phyloP scores from a whole-genome alignment of 805 yeast genomes.

The Pichia scutulata region DNA sequence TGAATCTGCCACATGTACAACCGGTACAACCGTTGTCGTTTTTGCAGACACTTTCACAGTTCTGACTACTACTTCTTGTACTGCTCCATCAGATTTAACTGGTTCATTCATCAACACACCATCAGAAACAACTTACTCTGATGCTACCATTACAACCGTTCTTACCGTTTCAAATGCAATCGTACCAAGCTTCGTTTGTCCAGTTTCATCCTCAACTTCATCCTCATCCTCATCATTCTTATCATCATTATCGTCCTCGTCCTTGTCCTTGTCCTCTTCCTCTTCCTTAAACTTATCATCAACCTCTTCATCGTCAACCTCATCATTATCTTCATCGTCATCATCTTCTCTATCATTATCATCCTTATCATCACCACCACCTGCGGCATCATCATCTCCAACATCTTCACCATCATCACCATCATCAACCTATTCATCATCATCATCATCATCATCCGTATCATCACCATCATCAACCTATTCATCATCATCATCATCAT shows the following conservation, averaged over 20 bases:
- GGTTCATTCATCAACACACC: slow-evolving; percentile 7
- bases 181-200: slow-evolving; percentile 6
- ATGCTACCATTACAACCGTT: neutral
- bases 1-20: neutral
- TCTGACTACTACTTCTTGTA: neutral
- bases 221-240: neutral
- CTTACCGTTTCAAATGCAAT: slow-evolving; percentile 3
- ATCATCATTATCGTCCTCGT: slow-evolving; percentile 19
- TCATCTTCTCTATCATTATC: neutral
- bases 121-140: neutral
- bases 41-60: neutral
- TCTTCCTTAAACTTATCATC: no score
- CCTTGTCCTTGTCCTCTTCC: slow-evolving; percentile 16
- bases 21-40: neutral
- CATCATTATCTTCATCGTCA: neutral
- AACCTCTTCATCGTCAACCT: no score
- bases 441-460: neutral
- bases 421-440: neutral
- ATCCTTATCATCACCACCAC: neutral
- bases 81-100: slow-evolving; percentile 1
- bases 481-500: neutral
- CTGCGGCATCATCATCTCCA: slow-evolving; percentile 2
- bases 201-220: neutral
- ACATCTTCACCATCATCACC: neutral
- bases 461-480: neutral